Evolutionary conservation across 495 filamentous ascomycete species (phyloP).

Genomic region (Lepraria neglecta): DNA sequence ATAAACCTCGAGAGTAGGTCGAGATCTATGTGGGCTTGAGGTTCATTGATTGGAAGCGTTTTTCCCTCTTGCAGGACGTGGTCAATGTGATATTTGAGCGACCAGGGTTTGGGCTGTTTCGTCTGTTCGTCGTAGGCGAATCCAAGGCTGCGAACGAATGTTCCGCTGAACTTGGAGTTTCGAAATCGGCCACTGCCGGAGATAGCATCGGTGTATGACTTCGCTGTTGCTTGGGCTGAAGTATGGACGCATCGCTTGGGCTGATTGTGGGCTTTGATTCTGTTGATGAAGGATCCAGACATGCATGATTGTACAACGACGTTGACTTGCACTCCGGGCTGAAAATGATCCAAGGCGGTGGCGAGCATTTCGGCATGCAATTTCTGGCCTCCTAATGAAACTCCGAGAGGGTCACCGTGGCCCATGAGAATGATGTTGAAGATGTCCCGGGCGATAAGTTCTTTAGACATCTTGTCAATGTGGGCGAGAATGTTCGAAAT

Average conservation of each 20-base stretch:
- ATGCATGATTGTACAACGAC: background rate
- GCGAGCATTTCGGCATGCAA: background rate
- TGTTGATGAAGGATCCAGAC: background rate
- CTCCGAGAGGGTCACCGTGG: background rate
- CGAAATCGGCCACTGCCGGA: background rate
- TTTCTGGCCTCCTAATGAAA: background rate
- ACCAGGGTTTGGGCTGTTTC: background rate
- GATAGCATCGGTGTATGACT: no score
- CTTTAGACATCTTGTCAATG: background rate
- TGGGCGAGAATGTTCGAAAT: background rate
- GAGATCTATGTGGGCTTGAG: background rate
- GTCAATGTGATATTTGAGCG: conserved; percentile 3
- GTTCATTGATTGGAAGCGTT: no score
- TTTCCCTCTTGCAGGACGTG: no score
- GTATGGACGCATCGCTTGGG: background rate
- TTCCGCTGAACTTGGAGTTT: background rate
- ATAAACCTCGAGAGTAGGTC: background rate
- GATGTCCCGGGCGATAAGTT: background rate
- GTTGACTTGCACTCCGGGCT: background rate
- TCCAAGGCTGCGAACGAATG: background rate
- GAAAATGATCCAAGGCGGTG: background rate
- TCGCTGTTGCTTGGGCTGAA: background rate
- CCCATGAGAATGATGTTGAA: conserved; percentile 2
- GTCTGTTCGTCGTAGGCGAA: background rate
- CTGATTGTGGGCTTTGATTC: background rate